These are phyloP conservation scores for Boletus insuetus DNA, from an alignment of 768 basidiomycete genomes.

Conservation along the genomic window DNA sequence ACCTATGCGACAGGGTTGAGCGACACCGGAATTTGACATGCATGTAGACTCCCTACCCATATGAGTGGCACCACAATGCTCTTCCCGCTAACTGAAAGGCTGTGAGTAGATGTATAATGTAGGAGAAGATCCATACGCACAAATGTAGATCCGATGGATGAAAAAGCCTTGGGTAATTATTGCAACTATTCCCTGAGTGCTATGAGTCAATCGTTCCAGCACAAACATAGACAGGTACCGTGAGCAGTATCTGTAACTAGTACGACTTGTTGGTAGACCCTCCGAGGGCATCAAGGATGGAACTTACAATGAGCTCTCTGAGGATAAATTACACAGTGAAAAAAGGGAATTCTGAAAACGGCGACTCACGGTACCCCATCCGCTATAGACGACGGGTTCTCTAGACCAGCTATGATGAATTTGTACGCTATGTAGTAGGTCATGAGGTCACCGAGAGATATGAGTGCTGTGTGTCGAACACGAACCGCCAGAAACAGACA, in stretches of 20 bases:
- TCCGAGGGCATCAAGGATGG: not conserved
- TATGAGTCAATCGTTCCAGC: too few relatives aligned
- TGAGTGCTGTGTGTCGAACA: not conserved
- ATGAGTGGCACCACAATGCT: conserved; percentile 1
- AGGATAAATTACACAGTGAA: not conserved
- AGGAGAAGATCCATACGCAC: not conserved
- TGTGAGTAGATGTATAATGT: not conserved
- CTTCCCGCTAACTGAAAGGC: conserved; percentile 1
- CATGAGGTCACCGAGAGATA: not conserved
- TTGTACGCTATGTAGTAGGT: not conserved
- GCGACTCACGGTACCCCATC: not conserved
- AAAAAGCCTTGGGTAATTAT: not conserved
- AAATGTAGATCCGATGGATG: conserved; percentile 1
- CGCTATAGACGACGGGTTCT: not conserved
- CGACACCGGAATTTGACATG: not conserved
- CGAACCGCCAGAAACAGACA: not conserved
- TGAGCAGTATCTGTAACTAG: conserved; percentile 5
- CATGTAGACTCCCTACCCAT: not conserved
- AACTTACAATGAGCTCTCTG: conserved; percentile 14
- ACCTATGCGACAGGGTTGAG: not conserved
- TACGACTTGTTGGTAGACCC: not conserved
- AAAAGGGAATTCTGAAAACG: not conserved
- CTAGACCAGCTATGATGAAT: not conserved
- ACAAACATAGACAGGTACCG: not conserved
- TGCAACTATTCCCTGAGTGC: not conserved